Evolutionary conservation across 2,329 filamentous ascomycete genomes (phyloP).

Genomic region (Aspergillus aculeatinus): DNA sequence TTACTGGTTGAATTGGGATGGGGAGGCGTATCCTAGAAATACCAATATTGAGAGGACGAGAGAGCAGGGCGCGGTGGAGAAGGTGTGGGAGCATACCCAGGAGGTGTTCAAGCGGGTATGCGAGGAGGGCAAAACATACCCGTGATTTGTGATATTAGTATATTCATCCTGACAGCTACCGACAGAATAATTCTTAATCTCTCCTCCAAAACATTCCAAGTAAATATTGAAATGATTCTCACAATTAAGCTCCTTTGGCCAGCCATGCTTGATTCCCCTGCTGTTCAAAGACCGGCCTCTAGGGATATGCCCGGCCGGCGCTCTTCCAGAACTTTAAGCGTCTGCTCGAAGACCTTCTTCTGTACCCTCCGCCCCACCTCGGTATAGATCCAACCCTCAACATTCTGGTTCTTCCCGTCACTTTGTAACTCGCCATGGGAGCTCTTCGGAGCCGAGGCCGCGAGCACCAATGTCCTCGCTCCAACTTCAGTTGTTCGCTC

Average conservation of each 20-base stretch:
- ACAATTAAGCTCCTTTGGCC: too few species aligned
- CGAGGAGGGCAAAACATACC: not conserved
- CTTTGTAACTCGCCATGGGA: not conserved
- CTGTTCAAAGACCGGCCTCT: not conserved
- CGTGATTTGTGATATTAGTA: not conserved
- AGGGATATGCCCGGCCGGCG: not conserved
- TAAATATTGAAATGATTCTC: too few species aligned
- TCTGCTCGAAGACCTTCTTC: slow-evolving; percentile 1
- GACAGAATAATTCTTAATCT: too few species aligned
- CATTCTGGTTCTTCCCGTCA: not conserved
- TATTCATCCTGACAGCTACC: not conserved
- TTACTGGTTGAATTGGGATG: slow-evolving; percentile 18
- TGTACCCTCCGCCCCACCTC: not conserved
- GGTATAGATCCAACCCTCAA: not conserved
- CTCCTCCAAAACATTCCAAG: too few species aligned
- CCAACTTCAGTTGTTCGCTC: slow-evolving; percentile 2
- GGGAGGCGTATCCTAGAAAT: slow-evolving; percentile 14
- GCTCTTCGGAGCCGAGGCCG: not conserved
- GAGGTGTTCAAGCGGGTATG: slow-evolving; percentile 13
- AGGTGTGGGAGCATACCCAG: slow-evolving; percentile 16
- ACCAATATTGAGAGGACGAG: slow-evolving; percentile 8
- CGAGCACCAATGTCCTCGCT: slow-evolving; percentile 2
- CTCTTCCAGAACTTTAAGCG: not conserved
- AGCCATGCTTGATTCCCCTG: too few species aligned
- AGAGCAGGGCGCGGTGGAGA: slow-evolving; percentile 11